Base-by-base conservation (phyloP, 805 yeast genomes). In the Saccharomycopsis guyanensis region DNA sequence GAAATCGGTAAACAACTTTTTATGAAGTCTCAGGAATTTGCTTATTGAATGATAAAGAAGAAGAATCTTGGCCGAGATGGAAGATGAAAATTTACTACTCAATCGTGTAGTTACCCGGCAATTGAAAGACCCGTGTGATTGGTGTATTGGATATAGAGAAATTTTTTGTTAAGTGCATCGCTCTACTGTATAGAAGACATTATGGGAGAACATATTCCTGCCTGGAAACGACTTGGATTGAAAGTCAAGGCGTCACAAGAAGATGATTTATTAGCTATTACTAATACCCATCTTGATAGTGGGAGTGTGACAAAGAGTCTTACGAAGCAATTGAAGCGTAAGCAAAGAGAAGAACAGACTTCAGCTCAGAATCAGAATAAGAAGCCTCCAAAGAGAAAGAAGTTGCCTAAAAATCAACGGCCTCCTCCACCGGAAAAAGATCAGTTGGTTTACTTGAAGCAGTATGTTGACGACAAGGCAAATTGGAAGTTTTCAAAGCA, bases 401-500 rank as follows among this genome's bases (percentile, higher is more conserved):
- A 85, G 59, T 55, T 80, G 4, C 87, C 93, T 6, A 85, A 83
- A 58, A 58, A 63, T 22, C 83, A 82, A 57, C 71, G 86, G 45
- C 68, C 70, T 0, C 58, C 64, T 3, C 80, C 86, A 1, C 84
- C 87, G 1, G 91, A 82, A 53, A 78, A 75, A 52, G 95, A 85
- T 56, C 93, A 85, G 59, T 67, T 81, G 31, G 75, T 66, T 0
- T 85, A 85, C 57, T 63, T 85, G 55, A 71, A 75, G 47, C 80
- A 73, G 45, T 86, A 71, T 56, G 59, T 65, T 3, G 69, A 71
- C 10, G 86, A 82, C 52, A 66, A 62, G 49, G 75, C 65, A 0
- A 69, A 72, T 49, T 86, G 95, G 95, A 86, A 86, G 66, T 86
- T 86, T 61, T 80, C 87, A 49, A 86, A 86, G 57, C 89, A 81